These are phyloP conservation scores for Fusarium sp. DNA, from an alignment of 2,329 filamentous ascomycete genomes.

Conservation along the genomic window DNA sequence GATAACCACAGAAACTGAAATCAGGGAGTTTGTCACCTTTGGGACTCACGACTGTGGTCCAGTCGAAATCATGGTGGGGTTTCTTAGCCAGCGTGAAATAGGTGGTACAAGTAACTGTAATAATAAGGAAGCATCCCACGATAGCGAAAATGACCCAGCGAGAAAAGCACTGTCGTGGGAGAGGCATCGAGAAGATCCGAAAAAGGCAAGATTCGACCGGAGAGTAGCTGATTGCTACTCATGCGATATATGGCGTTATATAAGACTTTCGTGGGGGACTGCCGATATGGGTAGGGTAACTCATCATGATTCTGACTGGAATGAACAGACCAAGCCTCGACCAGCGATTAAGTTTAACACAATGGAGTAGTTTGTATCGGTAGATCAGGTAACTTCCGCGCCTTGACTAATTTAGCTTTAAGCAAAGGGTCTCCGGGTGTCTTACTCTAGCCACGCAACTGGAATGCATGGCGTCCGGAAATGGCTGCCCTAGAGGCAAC, in stretches of 20 bases:
- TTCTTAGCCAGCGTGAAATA: slow-evolving; percentile 23
- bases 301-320: neutral
- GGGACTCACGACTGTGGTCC: slow-evolving; percentile 19
- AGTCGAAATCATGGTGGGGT: slow-evolving; percentile 28
- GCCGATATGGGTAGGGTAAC: too few relatives aligned
- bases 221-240: neutral
- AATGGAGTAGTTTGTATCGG: neutral
- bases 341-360: neutral
- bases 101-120: slow-evolving; percentile 7
- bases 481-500: slow-evolving; percentile 15
- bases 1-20: slow-evolving; percentile 45
- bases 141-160: slow-evolving; percentile 8
- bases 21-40: slow-evolving; percentile 40
- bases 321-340: neutral
- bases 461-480: slow-evolving; percentile 30
- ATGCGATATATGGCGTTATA: slow-evolving; percentile 5
- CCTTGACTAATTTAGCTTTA: neutral
- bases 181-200: slow-evolving; percentile 11
- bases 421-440: too few relatives aligned
- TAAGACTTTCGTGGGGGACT: neutral
- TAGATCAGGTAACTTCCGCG: too few relatives aligned
- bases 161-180: slow-evolving; percentile 27
- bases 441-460: neutral
- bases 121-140: slow-evolving; percentile 9
- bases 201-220: neutral